Base-by-base conservation (phyloP, 2,329 filamentous ascomycete species). In the Macrophomina pseudophaseolina region DNA sequence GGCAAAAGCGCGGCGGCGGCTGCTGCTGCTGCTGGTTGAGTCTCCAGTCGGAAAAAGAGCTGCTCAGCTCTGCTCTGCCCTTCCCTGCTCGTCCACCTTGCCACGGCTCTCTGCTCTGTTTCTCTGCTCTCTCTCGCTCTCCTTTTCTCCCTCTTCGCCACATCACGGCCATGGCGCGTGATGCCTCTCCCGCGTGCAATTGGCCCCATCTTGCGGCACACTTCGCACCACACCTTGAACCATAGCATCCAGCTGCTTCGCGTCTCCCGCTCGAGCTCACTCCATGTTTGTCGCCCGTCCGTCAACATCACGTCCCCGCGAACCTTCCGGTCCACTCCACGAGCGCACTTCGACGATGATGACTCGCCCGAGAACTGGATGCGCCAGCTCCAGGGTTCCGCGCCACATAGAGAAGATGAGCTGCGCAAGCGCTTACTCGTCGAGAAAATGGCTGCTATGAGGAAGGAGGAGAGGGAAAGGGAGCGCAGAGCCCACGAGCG, bases 1-100 rank as follows among this genome's bases (percentile, higher is more conserved):
- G 56, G 40, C 53, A 48, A 60, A 60, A 60, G 16, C 33, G 30
- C 16, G 44, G 51, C 51, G 16, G 33, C 46, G n/a, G n/a, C n/a
- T n/a, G n/a, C n/a, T n/a, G n/a, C 16, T 11, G 44, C 44, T 40
- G 38, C 38, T 14, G 14, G 23, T 23, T 23, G 23, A 23, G 23
- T 23, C 23, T 23, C 23, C 23, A 23, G 23, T 2, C 23, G 23
- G 23, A 23, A 23, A 23, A 23, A 23, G 23, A 23, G 23, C 23
- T 23, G 23, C 23, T 0, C 23, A 23, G 42, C 5, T 5, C 5
- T 14, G 42, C 38, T 40, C 7, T 3, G 14, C 7, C 14, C 38
- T 9, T 8, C 38, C 38, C 30, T 53, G 28, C 23, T 28, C 49
- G 49, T 52, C 46, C 23, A 5, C 49, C 23, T 32, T 23, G 23